phyloP scores from a whole-genome alignment of 192 early-diverging fungal genomes.

The Dissophora ornata region DNA sequence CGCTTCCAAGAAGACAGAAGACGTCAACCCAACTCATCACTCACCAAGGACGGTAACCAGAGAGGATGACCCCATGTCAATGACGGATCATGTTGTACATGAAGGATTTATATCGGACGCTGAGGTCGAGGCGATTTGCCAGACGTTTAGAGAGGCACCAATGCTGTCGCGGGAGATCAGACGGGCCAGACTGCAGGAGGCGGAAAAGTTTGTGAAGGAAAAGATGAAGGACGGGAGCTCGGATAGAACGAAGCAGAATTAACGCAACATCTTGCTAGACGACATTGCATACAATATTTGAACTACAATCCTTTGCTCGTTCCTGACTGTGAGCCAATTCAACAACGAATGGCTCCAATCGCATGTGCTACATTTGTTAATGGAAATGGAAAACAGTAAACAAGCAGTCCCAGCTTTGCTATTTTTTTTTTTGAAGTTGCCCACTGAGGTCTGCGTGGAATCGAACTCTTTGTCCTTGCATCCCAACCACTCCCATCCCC shows the following conservation, averaged over 20 bases:
- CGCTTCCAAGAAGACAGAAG: too few relatives aligned
- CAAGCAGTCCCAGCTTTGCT: neutral
- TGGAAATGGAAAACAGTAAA: constrained; percentile 3
- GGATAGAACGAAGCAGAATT: neutral
- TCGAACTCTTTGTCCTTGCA: constrained; percentile 8
- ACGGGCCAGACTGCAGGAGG: constrained; percentile 41
- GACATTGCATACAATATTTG: neutral
- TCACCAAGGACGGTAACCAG: constrained; percentile 8
- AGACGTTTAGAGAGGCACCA: constrained; percentile 8
- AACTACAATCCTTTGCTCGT: neutral
- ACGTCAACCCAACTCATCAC: constrained; percentile 12
- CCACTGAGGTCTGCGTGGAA: too few relatives aligned
- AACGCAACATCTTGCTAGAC: neutral
- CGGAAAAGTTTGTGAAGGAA: constrained; percentile 42
- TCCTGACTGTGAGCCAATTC: too few relatives aligned
- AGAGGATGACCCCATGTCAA: constrained; percentile 27
- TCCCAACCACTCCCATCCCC: neutral
- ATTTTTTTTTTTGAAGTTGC: neutral
- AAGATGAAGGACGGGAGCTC: constrained; percentile 2
- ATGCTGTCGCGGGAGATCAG: constrained; percentile 17
- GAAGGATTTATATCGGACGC: constrained; percentile 42
- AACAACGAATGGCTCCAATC: too few relatives aligned
- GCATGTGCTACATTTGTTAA: neutral
- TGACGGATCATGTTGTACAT: constrained; percentile 40
- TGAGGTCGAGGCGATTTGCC: constrained; percentile 30